Conservation (phyloP, 1,139 yeast species). For the Zygosaccharomyces sapae region DNA sequence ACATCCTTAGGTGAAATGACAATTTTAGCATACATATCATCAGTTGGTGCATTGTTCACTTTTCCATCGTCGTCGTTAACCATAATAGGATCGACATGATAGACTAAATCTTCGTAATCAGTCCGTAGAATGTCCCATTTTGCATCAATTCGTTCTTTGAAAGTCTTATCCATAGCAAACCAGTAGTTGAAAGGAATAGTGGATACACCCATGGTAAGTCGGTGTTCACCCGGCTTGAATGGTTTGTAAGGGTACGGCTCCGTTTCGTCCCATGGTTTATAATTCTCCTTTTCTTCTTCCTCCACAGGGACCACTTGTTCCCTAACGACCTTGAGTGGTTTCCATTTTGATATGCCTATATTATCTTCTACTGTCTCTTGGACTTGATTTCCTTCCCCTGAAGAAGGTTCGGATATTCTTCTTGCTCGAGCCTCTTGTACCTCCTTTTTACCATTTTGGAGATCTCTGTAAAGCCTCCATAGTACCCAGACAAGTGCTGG, state of each 20-base stretch:
- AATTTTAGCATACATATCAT: conserved; percentile 9
- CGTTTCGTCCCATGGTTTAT: conserved; percentile 44
- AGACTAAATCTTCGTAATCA: conserved; percentile 18
- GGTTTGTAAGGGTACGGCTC: conserved; percentile 57
- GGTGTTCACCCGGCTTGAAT: conserved; percentile 57
- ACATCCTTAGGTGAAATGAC: conserved; percentile 17
- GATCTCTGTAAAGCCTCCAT: conserved; percentile 13
- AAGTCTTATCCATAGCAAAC: conserved; percentile 64
- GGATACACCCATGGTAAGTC: conserved; percentile 65
- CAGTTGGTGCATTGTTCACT: neutral
- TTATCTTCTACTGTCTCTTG: too few species aligned
- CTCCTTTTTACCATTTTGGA: neutral
- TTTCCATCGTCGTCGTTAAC: conserved; percentile 4
- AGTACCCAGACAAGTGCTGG: conserved; percentile 14
- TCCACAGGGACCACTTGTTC: conserved; percentile 31
- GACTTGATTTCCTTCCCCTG: too few species aligned
- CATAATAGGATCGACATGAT: conserved; percentile 19
- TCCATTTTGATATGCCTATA: conserved; percentile 4
- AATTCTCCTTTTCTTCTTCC: conserved; percentile 29
- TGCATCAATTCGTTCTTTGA: conserved; percentile 44
- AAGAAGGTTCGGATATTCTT: too few species aligned
- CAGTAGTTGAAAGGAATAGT: conserved; percentile 56
- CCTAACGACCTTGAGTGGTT: neutral
- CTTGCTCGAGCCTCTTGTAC: neutral
- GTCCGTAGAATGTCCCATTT: conserved; percentile 35